phyloP scores from a whole-genome alignment of 1,139 yeast genomes.

The Schwanniomyces etchellsii region DNA sequence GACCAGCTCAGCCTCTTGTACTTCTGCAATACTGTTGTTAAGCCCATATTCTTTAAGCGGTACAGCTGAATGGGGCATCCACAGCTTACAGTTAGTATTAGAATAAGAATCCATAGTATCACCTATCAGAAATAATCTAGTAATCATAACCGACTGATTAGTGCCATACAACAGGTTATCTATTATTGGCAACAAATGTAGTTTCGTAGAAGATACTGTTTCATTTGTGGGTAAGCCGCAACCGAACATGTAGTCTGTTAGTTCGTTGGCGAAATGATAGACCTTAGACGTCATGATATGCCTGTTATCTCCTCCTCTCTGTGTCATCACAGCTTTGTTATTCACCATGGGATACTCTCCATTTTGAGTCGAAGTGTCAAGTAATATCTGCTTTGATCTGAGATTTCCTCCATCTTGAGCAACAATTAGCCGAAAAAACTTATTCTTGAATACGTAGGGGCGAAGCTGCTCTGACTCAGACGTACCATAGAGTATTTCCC shows the following conservation, averaged over 20 bases:
- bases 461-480: slow-evolving; percentile 22
- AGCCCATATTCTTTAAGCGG: slow-evolving; percentile 19
- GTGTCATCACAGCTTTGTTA: slow-evolving; percentile 1
- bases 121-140: slow-evolving; percentile 40
- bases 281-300: slow-evolving; percentile 18
- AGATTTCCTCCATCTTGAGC: slow-evolving; percentile 51
- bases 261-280: slow-evolving; percentile 38
- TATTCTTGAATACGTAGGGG: slow-evolving; percentile 27
- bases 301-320: slow-evolving; percentile 6
- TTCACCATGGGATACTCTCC: neutral
- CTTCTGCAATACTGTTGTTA: slow-evolving; percentile 2
- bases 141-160: slow-evolving; percentile 35
- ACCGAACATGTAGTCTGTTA: slow-evolving; percentile 52
- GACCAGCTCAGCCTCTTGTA: too few species aligned
- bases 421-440: slow-evolving; percentile 38
- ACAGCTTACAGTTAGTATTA: slow-evolving; percentile 9
- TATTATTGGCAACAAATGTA: slow-evolving; percentile 43
- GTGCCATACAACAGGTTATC: slow-evolving; percentile 24
- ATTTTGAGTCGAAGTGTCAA: slow-evolving; percentile 34
- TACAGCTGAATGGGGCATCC: slow-evolving; percentile 33
- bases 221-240: slow-evolving; percentile 51
- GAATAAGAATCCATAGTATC: slow-evolving; percentile 16
- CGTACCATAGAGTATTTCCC: slow-evolving; percentile 41
- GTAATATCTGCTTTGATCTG: slow-evolving; percentile 42
- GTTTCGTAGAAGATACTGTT: slow-evolving; percentile 37